Percentiles rank a stretch among this genome's conserved stretches.
These are phyloP conservation scores for Ophiostoma quercus DNA, from an alignment of 2,329 filamentous ascomycete species.

Conservation along the genomic window DNA sequence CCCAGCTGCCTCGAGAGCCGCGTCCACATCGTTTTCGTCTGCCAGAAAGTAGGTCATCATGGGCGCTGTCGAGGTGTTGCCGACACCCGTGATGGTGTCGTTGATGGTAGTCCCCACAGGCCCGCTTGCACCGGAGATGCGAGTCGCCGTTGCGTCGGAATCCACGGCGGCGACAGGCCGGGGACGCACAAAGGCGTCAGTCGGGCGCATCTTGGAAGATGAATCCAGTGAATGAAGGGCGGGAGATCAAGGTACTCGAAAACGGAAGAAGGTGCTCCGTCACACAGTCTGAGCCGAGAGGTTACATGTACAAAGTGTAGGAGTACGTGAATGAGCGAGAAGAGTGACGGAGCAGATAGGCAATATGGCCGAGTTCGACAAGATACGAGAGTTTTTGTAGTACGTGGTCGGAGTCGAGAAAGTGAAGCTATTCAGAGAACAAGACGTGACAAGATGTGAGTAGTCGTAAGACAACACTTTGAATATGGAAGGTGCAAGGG, in stretches of 20 bases:
- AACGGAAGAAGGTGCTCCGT: background rate
- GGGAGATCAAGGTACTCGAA: background rate
- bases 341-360: background rate
- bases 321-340: background rate
- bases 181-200: conserved; percentile 39
- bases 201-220: conserved; percentile 40
- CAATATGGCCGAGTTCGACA: background rate
- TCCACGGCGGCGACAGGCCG: conserved; percentile 37
- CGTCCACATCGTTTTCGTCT: conserved; percentile 45
- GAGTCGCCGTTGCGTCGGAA: conserved; percentile 30
- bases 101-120: conserved; percentile 3
- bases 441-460: background rate
- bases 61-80: conserved; percentile 27
- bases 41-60: conserved; percentile 50
- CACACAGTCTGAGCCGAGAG: background rate
- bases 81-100: background rate
- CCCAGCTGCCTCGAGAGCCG: conserved; percentile 34
- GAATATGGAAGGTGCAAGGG: background rate
- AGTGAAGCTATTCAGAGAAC: background rate
- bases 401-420: background rate
- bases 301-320: background rate
- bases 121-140: conserved; percentile 24
- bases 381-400: background rate
- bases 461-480: background rate
- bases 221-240: background rate